Percentiles rank a stretch among this genome's conserved stretches.
Evolutionary conservation across 2,329 filamentous ascomycete species (phyloP).

Genomic region (Aspergillus sp.): DNA sequence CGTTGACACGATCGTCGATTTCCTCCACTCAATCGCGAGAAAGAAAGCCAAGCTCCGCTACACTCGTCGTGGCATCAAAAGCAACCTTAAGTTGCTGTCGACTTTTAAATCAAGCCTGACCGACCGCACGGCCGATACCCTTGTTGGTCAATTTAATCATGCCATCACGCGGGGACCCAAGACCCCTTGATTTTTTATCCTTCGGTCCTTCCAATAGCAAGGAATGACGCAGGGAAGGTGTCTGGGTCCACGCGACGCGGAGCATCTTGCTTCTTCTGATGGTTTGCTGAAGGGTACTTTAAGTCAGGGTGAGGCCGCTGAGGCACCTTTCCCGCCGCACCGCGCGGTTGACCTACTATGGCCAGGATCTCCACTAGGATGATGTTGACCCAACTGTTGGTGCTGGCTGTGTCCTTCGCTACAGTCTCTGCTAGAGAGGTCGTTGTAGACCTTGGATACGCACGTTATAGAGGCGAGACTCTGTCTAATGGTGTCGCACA

Average conservation of each 20-base stretch:
- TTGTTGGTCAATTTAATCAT: slow-evolving; percentile 4
- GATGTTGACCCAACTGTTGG: slow-evolving; percentile 4
- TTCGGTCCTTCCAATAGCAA: neutral
- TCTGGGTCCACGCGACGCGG: neutral
- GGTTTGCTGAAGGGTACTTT: neutral
- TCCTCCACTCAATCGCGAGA: neutral
- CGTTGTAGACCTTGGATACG: slow-evolving; percentile 68
- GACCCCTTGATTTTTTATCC: neutral
- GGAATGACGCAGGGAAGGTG: neutral
- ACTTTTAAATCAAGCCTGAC: neutral
- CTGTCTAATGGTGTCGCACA: slow-evolving; percentile 64
- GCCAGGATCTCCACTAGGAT: slow-evolving; percentile 6
- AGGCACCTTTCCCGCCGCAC: neutral
- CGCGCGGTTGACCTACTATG: neutral
- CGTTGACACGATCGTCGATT: neutral
- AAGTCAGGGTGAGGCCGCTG: neutral
- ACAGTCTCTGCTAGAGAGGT: slow-evolving; percentile 30
- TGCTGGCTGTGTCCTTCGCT: slow-evolving; percentile 23
- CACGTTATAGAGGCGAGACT: slow-evolving; percentile 64
- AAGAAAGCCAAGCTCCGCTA: neutral
- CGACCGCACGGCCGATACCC: neutral
- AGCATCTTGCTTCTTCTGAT: neutral
- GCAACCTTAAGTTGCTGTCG: neutral
- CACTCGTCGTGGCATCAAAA: neutral
- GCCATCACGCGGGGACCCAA: neutral